Base-by-base conservation (phyloP, 2,329 filamentous ascomycete species). In the Penicillium verrucosum region DNA sequence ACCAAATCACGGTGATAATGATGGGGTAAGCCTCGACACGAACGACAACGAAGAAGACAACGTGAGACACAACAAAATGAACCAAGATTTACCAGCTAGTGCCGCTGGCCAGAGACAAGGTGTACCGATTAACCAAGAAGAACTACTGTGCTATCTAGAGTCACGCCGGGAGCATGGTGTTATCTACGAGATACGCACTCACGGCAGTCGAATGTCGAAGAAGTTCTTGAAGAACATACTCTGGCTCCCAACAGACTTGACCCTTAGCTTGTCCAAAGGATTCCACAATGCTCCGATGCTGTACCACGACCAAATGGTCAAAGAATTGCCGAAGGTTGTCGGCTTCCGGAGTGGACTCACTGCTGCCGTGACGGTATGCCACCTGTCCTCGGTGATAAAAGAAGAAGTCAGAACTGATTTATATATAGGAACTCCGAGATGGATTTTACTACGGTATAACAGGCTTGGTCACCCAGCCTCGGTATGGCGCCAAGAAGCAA, bases 231-330 rank as follows among this genome's bases (percentile, higher is more conserved):
- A 82, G 9, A 86, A 89, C 4, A 85, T 90, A 6, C 80, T 93
- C 59, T 92, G 89, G 67, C 88, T 87, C 5, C 92, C 92, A 0
- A 88, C 95, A 81, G 90, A 95, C 69, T 88, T 96, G 58, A 89
- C 89, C 40, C 76, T 96, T 38, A 89, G 89, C 0, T 75, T 96
- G 27, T 89, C 92, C 0, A 89, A 89, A 70, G 92, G 92, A 0
- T 95, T 96, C 69, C 88, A 93, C 69, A 96, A 96, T 67, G 87
- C 89, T 8, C 92, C 92, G 0, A 87, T 85, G 63, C 78, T 96
- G 1, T 96, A 96, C 68, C 89, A 92, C 38, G 92, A 95, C 65
- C 86, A 89, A 1, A 92, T 86, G 1, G 85, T 96, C 0, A 84
- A 91, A 9, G 86, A 88, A 11, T 78, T 83, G 1, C 88, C 91